phyloP scores from a whole-genome alignment of 2,329 filamentous ascomycete species.

The Fusarium nanum region DNA sequence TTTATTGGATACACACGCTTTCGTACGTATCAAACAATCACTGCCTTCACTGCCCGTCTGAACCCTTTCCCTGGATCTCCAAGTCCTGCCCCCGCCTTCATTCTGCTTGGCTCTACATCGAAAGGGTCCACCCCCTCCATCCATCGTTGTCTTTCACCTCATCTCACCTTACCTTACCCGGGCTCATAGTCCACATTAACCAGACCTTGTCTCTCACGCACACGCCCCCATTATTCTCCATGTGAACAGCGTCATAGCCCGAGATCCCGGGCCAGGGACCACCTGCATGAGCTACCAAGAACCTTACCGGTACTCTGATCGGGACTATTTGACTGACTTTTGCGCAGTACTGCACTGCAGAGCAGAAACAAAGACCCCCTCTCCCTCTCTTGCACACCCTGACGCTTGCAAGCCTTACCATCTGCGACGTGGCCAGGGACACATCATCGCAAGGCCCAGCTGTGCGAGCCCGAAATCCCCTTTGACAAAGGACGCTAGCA shows the following conservation, averaged over 20 bases:
- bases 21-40: slow-evolving; percentile 28
- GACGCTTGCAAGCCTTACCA: slow-evolving; percentile 64
- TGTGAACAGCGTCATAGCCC: slow-evolving; percentile 58
- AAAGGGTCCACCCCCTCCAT: slow-evolving; percentile 40
- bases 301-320: slow-evolving; percentile 47
- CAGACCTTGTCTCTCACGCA: slow-evolving; percentile 40
- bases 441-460: slow-evolving; percentile 68
- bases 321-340: slow-evolving; percentile 60
- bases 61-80: slow-evolving; percentile 15
- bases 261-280: slow-evolving; percentile 53
- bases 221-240: slow-evolving; percentile 43
- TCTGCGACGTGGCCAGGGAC: slow-evolving; percentile 70
- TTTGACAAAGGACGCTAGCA: slow-evolving; percentile 70
- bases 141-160: slow-evolving; percentile 29
- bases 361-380: slow-evolving; percentile 54
- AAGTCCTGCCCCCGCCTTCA: slow-evolving; percentile 27
- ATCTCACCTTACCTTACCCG: slow-evolving; percentile 21
- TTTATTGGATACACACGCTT: slow-evolving; percentile 26
- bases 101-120: slow-evolving; percentile 22
- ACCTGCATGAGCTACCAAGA: slow-evolving; percentile 48
- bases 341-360: slow-evolving; percentile 63
- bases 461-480: slow-evolving; percentile 66
- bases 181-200: slow-evolving; percentile 32
- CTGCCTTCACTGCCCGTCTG: background rate
- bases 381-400: slow-evolving; percentile 49